Evolutionary conservation across 768 basidiomycete species (phyloP).

Genomic region (Pleurotus giganteus): DNA sequence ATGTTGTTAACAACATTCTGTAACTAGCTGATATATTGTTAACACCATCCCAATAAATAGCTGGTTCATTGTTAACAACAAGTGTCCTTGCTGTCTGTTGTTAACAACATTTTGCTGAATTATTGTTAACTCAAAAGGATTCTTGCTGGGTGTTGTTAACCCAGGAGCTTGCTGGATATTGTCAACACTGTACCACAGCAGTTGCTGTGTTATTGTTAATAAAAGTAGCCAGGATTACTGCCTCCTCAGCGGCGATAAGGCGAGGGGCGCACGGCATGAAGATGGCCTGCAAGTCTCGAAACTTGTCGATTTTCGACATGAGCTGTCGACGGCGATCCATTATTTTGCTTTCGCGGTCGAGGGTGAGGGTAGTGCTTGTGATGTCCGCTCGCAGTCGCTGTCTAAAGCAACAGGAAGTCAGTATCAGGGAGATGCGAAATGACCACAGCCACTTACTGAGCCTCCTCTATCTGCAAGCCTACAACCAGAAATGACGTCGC

Average conservation of each 20-base stretch:
- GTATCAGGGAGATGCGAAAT: not conserved
- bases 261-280: slow-evolving; percentile 6
- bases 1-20: too few species aligned
- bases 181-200: too few species aligned
- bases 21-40: too few species aligned
- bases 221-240: too few species aligned
- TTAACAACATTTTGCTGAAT: too few species aligned
- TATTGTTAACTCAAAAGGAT: too few species aligned
- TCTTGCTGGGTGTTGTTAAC: too few species aligned
- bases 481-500: not conserved
- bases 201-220: too few species aligned
- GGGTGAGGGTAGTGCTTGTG: not conserved
- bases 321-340: slow-evolving; percentile 4
- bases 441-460: not conserved
- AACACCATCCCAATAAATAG: too few species aligned
- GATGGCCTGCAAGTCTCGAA: slow-evolving; percentile 1
- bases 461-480: not conserved
- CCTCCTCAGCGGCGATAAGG: not conserved
- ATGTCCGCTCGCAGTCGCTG: not conserved
- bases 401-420: not conserved
- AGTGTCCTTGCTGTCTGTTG: too few species aligned
- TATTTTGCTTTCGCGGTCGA: not conserved
- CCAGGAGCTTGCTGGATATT: too few species aligned
- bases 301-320: not conserved
- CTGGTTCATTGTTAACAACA: too few species aligned